Evolutionary conservation across 1,284 basidiomycete genomes (phyloP).

Genomic region (Pseudozyma hubeiensis): DNA sequence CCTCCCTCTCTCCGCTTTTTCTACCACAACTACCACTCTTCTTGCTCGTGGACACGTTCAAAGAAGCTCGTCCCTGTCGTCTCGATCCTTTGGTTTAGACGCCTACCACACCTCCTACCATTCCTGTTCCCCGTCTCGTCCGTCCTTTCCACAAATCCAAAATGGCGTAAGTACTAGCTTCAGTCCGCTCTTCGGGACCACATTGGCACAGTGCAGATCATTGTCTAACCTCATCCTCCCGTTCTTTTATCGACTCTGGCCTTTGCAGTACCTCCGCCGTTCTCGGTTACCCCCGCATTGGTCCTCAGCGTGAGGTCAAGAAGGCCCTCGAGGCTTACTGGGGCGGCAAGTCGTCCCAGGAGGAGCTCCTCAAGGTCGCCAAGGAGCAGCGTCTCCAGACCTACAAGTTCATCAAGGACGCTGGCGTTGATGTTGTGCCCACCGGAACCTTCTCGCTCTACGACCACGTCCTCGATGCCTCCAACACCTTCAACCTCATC

Average conservation of each 20-base stretch:
- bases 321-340: conserved; percentile 87
- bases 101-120: conserved; percentile 6
- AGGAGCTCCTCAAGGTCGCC: conserved; percentile 88
- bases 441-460: conserved; percentile 98
- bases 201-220: neutral
- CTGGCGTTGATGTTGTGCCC: conserved; percentile 90
- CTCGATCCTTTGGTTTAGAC: conserved; percentile 17
- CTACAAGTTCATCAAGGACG: conserved; percentile 88
- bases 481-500: conserved; percentile 94
- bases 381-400: conserved; percentile 88
- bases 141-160: conserved; percentile 23
- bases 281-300: conserved; percentile 97
- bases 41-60: conserved; percentile 25
- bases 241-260: neutral
- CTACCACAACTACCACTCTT: conserved; percentile 2
- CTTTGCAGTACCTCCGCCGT: conserved; percentile 59
- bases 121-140: conserved; percentile 18
- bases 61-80: conserved; percentile 11
- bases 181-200: no score
- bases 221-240: neutral
- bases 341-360: conserved; percentile 89
- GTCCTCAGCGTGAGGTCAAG: conserved; percentile 96
- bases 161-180: conserved; percentile 37
- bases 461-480: conserved; percentile 98
- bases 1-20: neutral